phyloP scores from a whole-genome alignment of 306 rosid genomes.

The Begonia fuchsioides region DNA sequence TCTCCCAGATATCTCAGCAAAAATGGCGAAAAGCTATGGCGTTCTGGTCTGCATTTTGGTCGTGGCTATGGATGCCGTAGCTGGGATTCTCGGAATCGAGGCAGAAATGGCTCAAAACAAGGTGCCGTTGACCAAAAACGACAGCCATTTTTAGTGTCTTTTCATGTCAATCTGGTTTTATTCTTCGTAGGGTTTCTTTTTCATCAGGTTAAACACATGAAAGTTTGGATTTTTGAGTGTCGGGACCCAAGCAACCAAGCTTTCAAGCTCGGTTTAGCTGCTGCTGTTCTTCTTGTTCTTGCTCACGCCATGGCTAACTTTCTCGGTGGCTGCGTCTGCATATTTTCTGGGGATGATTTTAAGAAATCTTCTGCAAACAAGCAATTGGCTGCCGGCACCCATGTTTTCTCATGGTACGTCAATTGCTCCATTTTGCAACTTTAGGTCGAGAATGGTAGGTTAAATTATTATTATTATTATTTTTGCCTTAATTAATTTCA shows the following conservation, averaged over 20 bases:
- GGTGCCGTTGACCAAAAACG: slow-evolving; percentile 42
- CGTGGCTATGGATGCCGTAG: slow-evolving; percentile 38
- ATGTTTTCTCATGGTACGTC: slow-evolving; percentile 51
- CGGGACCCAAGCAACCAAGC: slow-evolving; percentile 57
- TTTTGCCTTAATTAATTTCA: too few relatives aligned
- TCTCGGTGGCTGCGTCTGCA: slow-evolving; percentile 55
- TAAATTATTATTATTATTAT: too few relatives aligned
- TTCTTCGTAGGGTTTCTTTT: not conserved
- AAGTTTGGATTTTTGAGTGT: slow-evolving; percentile 44
- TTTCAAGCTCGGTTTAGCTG: slow-evolving; percentile 62
- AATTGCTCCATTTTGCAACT: too few relatives aligned
- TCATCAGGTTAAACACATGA: slow-evolving; percentile 47
- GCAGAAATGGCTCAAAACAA: slow-evolving; percentile 72
- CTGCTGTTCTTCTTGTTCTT: slow-evolving; percentile 34
- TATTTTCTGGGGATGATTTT: slow-evolving; percentile 30
- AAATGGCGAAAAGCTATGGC: slow-evolving; percentile 40
- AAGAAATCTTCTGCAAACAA: slow-evolving; percentile 27
- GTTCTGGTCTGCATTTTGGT: slow-evolving; percentile 44
- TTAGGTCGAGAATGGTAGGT: too few relatives aligned
- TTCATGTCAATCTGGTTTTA: not conserved
- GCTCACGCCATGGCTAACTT: slow-evolving; percentile 50
- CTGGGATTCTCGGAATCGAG: slow-evolving; percentile 73
- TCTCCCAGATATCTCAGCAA: not conserved
- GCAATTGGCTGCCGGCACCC: slow-evolving; percentile 34
- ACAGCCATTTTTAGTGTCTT: not conserved